Percentiles rank a stretch among this genome's conserved stretches.
phyloP scores from a whole-genome alignment of 176 grass and related monocot genomes.

The Cenchrus purpureus region DNA sequence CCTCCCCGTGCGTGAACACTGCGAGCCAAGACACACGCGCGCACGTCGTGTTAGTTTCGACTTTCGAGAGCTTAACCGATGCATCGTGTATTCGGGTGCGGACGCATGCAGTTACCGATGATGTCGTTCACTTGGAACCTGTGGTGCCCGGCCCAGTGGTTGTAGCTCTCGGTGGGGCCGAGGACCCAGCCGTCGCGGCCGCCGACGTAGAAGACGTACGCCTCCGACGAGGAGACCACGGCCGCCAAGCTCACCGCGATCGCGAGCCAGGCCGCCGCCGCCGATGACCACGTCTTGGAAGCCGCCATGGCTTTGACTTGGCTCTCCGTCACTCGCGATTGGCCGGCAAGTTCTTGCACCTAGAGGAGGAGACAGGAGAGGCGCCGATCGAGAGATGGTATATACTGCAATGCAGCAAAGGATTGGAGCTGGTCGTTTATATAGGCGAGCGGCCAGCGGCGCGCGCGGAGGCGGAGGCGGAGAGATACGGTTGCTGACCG shows the following conservation, averaged over 20 bases:
- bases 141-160: conserved; percentile 71
- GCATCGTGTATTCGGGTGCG: background rate
- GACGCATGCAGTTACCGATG: conserved; percentile 40
- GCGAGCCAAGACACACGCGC: background rate
- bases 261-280: conserved; percentile 1
- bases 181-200: conserved; percentile 77
- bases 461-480: background rate
- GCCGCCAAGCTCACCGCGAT: conserved; percentile 16
- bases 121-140: conserved; percentile 83
- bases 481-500: conserved; percentile 35
- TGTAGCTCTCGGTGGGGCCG: conserved; percentile 77
- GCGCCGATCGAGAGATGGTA: background rate
- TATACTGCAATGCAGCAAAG: background rate
- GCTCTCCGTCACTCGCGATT: background rate
- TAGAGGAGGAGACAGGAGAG: background rate
- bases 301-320: background rate
- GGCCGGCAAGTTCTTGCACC: background rate
- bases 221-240: conserved; percentile 52
- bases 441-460: background rate
- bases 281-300: background rate
- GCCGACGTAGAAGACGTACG: conserved; percentile 70
- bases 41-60: background rate
- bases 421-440: background rate
- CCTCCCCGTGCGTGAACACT: conserved; percentile 72
- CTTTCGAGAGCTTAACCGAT: background rate